Base-by-base conservation (phyloP, 1,284 basidiomycete genomes). In the Mycosarcoma mackinlayi region DNA sequence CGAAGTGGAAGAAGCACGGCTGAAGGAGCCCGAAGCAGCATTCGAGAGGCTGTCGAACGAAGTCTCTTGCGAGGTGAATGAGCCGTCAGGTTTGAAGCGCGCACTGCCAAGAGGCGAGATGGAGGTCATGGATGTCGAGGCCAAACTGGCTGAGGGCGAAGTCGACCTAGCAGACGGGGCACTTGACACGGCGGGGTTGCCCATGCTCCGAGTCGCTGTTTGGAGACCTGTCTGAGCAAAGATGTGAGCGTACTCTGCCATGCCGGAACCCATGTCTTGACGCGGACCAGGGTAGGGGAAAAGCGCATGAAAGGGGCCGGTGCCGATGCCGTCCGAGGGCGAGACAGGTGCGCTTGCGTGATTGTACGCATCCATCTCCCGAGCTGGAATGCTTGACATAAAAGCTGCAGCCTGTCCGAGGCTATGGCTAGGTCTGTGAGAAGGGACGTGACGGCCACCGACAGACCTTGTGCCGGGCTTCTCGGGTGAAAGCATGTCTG, bases 11-110 rank as follows among this genome's bases (percentile, higher is more conserved):
- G 69, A 72, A 13, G 69, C 69, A 10, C 69, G 44, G 34, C 69
- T 72, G 52, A 63, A 62, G 2, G 63, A 59, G 19, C 51, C 63
- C 7, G 69, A 66, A 13, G 69, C 54, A 24, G 58, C 41, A 21
- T 66, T 72, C 7, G 69, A 67, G 24, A 66, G 23, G 33, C 69
- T 72, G n/a, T 72, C 69, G 54, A 62, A 67, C 4, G 69, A 72
- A 1, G 58, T 49, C 34, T 72, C 69, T 19, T 71, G 68, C 44
- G 69, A 72, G 14, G 63, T 62, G 44, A 72, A 72, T 0, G 69
- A 72, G 19, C 63, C 60, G n/a, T 72, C 69, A 16, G 63, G 42
- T 6, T 72, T 61, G 27, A 63, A 27, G 19, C 69, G 63, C 31
- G 39, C 52, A 28, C 56, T 67, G 14, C 63, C 69, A 9, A 71